These are phyloP conservation scores for Pythium graminicola DNA, from an alignment of 352 stramenopile species.

Conservation along the genomic window DNA sequence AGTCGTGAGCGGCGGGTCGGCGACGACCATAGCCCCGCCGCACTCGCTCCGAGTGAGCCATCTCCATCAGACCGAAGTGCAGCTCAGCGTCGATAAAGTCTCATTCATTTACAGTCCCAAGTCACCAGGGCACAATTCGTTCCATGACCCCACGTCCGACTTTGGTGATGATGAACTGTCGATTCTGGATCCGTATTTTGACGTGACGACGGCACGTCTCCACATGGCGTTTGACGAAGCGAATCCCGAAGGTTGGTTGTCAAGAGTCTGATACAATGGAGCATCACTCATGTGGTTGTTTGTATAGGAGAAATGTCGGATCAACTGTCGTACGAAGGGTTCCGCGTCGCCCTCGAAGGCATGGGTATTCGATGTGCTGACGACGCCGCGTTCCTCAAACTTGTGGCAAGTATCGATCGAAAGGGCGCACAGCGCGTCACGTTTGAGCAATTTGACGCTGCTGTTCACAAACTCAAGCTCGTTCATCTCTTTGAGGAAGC, in stretches of 20 bases:
- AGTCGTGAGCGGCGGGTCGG: constrained; percentile 10
- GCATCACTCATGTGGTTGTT: background rate
- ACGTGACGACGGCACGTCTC: constrained; percentile 68
- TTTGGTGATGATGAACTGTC: constrained; percentile 64
- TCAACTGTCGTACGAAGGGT: constrained; percentile 47
- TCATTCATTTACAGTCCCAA: constrained; percentile 76
- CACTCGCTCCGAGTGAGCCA: constrained; percentile 9
- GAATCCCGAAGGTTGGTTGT: constrained; percentile 29
- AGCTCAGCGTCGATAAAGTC: constrained; percentile 76
- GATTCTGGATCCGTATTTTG: constrained; percentile 83
- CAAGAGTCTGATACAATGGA: background rate
- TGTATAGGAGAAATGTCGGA: constrained; percentile 21
- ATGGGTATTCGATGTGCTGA: constrained; percentile 71
- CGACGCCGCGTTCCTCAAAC: constrained; percentile 59
- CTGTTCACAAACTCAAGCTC: constrained; percentile 82
- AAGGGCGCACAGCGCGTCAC: constrained; percentile 37
- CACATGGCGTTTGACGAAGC: constrained; percentile 67
- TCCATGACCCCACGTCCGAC: constrained; percentile 33
- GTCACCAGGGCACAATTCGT: constrained; percentile 43
- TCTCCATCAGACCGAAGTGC: constrained; percentile 45
- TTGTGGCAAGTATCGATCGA: constrained; percentile 64
- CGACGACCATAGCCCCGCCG: constrained; percentile 18
- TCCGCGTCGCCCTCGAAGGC: constrained; percentile 49
- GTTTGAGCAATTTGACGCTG: constrained; percentile 69
- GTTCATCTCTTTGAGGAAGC: constrained; percentile 80